phyloP scores from a whole-genome alignment of 768 basidiomycete genomes.

The Pilatotrama ljubarskyi region DNA sequence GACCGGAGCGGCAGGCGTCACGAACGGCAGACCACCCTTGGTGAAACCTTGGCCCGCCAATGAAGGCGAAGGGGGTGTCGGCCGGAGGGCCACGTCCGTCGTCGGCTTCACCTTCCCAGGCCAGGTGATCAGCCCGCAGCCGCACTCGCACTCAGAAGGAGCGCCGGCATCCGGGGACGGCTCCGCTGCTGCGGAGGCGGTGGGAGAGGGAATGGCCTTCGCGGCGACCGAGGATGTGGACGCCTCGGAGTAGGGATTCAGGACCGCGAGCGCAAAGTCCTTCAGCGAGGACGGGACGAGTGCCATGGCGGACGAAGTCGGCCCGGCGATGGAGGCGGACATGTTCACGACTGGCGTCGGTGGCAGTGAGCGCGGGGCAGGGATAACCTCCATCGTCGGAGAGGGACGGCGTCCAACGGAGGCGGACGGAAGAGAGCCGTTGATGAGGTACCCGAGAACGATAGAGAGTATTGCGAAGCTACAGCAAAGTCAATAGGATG shows the following conservation, averaged over 20 bases:
- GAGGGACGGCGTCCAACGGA: constrained; percentile 31
- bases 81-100: constrained; percentile 30
- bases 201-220: constrained; percentile 15
- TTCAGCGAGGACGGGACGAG: constrained; percentile 26
- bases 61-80: constrained; percentile 21
- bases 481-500: constrained; percentile 15
- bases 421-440: constrained; percentile 42
- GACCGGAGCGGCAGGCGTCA: constrained; percentile 10
- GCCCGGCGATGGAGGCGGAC: constrained; percentile 16
- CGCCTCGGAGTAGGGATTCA: constrained; percentile 30
- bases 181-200: constrained; percentile 12
- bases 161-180: constrained; percentile 1
- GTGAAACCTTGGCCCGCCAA: constrained; percentile 12
- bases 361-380: constrained; percentile 36
- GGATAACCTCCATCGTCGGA: constrained; percentile 9
- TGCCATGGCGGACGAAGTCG: constrained; percentile 14
- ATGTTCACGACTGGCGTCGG: constrained; percentile 28
- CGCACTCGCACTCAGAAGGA: constrained; percentile 31
- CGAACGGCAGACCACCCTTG: constrained; percentile 15
- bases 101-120: constrained; percentile 24
- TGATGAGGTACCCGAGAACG: constrained; percentile 56
- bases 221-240: constrained; percentile 21
- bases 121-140: constrained; percentile 33
- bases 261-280: constrained; percentile 37
- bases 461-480: constrained; percentile 72